Conservation (phyloP, 1,284 basidiomycete species). For the Ustilago nuda region DNA sequence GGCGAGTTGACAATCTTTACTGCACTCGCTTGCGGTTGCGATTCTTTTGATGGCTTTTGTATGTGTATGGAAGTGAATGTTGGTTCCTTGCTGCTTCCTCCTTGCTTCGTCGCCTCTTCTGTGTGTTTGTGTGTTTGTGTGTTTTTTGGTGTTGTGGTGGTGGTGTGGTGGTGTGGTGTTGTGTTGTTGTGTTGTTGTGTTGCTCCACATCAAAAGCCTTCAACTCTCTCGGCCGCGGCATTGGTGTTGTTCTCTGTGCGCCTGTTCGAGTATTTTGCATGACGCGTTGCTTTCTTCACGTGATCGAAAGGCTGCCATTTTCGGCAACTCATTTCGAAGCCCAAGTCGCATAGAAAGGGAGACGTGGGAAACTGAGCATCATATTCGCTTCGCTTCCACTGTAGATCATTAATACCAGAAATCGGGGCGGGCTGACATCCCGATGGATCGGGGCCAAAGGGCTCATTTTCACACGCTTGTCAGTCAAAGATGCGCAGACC, state of each 20-base stretch:
- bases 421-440: not conserved
- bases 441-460: not conserved
- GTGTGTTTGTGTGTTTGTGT: not conserved
- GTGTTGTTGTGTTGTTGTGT: not conserved
- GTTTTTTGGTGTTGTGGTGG: conserved; percentile 4
- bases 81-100: conserved; percentile 1
- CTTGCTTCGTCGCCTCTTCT: not conserved
- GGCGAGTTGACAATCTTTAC: not conserved
- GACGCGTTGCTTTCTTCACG: not conserved
- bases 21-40: conserved; percentile 2
- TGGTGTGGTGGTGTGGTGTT: not conserved
- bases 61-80: not conserved
- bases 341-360: conserved; percentile 8
- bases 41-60: not conserved
- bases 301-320: not conserved
- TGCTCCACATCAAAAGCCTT: not conserved
- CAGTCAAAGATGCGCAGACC: not conserved
- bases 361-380: conserved; percentile 8
- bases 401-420: too few relatives aligned
- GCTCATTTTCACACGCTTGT: conserved; percentile 1
- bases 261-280: not conserved
- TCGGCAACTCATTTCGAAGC: not conserved
- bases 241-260: not conserved
- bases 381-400: not conserved
- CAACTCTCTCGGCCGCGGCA: not conserved